Percentiles rank a stretch among this genome's conserved stretches.
These are phyloP conservation scores for Xylaria grammica DNA, from an alignment of 495 filamentous ascomycete genomes.

Conservation along the genomic window DNA sequence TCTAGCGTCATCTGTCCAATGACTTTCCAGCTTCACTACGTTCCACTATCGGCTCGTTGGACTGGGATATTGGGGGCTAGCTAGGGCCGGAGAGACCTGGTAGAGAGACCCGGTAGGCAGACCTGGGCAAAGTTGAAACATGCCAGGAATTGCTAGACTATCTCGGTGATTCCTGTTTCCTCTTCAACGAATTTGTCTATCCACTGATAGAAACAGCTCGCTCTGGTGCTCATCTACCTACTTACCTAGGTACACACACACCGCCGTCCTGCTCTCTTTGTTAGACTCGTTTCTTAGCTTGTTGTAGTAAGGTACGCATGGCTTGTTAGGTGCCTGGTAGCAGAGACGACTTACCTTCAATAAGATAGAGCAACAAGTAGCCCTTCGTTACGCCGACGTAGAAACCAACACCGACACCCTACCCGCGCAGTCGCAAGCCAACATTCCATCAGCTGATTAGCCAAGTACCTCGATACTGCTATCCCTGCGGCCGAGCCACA, in stretches of 20 bases:
- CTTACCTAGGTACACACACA: too few relatives aligned
- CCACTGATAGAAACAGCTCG: not conserved
- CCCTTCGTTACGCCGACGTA: not conserved
- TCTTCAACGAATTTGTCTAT: not conserved
- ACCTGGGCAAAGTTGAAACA: constrained; percentile 20
- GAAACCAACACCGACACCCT: not conserved
- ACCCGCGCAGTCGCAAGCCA: constrained; percentile 4
- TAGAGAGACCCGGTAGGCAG: not conserved
- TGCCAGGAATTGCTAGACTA: constrained; percentile 9
- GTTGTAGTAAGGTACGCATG: not conserved
- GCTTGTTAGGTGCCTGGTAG: constrained; percentile 10
- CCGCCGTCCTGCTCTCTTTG: constrained; percentile 1
- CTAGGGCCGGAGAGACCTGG: not conserved
- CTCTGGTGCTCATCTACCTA: not conserved
- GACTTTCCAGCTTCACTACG: constrained; percentile 12
- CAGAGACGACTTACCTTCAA: not conserved
- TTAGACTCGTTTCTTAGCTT: not conserved
- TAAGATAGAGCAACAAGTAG: not conserved
- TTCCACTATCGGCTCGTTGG: not conserved
- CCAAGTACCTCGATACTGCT: not conserved
- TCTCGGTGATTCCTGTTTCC: not conserved
- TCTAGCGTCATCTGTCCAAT: constrained; percentile 18
- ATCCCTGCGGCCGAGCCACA: not conserved
- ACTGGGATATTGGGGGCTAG: constrained; percentile 3
- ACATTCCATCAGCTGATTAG: not conserved